Evolutionary conservation across 495 filamentous ascomycete species (phyloP), one percentile per base, ranked within the genome.

Genomic region (Xanthoparmelia taractica): DNA sequence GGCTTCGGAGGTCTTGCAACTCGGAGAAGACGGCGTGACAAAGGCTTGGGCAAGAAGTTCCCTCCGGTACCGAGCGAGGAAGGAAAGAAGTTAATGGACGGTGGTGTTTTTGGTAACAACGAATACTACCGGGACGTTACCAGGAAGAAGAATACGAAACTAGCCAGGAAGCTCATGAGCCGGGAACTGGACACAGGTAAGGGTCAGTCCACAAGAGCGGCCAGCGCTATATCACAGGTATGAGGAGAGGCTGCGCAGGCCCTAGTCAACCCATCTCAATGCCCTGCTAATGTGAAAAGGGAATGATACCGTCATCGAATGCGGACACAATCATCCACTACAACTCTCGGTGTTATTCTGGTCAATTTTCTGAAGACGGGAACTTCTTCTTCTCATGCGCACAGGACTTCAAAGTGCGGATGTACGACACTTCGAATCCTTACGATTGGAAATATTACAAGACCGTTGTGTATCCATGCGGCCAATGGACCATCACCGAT

Each of bases 341-440:
- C 68, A 82, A 90, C 59, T 81, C 85, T 18, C 85, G 88, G 56
- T 92, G 92, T 60, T 97, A 96, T 72, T 96, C 91, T 18, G 94
- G 94, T 8, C 94, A 98, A 72, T 98, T 97, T 71, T 96, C 90
- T 0, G 88, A 93, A 60, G 94, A 98, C 67, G 94, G 94, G 8
- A 96, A 96, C 76, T 97, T 97, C 76, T 98, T 96, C 74, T 98
- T 96, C 73, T 87, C 87, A n/a, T 93, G 88, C 67, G 87, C 86
- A 29, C 92, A 97, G 72, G 92, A 98, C 72, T 96, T 94, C 74
- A 85, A 83, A 61, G 91, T 98, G 18, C 87, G 92, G 27, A 91
- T 98, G 88, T 98, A 97, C 72, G 94, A 98, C 71, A 97, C 94
- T 0, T 95, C 91, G 2, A 96, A 97, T 63, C 94, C 94, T 0